Percentiles rank a stretch among this genome's conserved stretches.
phyloP scores from a whole-genome alignment of 2,329 filamentous ascomycete genomes.

The Chalaropsis thielavioides region DNA sequence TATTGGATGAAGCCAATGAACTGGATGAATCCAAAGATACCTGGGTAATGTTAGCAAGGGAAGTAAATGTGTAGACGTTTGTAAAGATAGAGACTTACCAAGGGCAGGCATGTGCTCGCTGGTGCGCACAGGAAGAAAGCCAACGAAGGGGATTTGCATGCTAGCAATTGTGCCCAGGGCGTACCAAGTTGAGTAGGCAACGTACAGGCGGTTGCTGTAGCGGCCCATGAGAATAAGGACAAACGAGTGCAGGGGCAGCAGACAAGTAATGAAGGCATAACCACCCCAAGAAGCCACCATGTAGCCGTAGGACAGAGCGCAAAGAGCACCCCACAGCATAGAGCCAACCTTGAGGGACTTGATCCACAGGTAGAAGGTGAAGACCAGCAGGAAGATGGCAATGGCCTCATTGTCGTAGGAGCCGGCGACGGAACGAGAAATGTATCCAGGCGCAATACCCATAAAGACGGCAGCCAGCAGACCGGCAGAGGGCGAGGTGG shows the following conservation, averaged over 20 bases:
- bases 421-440: conserved; percentile 91
- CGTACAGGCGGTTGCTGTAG: conserved; percentile 86
- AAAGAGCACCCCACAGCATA: conserved; percentile 88
- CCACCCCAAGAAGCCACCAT: conserved; percentile 99
- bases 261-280: conserved; percentile 97
- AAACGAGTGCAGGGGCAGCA: conserved; percentile 87
- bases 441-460: conserved; percentile 95
- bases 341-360: conserved; percentile 95
- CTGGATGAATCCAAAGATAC: conserved; percentile 91
- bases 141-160: conserved; percentile 99
- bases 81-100: conserved; percentile 38
- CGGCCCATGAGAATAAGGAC: conserved; percentile 93
- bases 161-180: conserved; percentile 87
- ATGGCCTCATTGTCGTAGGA: conserved; percentile 99
- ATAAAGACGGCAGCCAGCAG: conserved; percentile 91
- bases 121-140: conserved; percentile 88
- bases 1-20: conserved; percentile 86
- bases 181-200: conserved; percentile 97
- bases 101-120: conserved; percentile 98
- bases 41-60: conserved; percentile 30
- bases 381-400: conserved; percentile 94
- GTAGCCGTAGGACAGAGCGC: conserved; percentile 95
- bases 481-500: conserved; percentile 82
- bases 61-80: not conserved
- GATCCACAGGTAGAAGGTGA: conserved; percentile 98